Conservation (phyloP, 352 stramenopile species). For the Globisporangium echinulatum region DNA sequence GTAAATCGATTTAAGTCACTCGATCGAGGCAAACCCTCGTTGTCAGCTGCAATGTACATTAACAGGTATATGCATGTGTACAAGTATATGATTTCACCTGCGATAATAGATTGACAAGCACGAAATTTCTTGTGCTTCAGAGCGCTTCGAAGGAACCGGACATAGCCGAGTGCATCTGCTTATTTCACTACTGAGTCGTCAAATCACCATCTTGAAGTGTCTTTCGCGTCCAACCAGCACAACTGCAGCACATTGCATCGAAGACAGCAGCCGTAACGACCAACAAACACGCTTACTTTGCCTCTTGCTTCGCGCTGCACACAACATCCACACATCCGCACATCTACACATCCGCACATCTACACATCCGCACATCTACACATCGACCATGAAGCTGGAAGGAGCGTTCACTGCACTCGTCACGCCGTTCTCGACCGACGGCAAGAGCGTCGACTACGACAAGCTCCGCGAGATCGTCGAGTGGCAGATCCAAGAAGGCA, state of each 20-base stretch:
- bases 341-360: not conserved
- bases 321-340: not conserved
- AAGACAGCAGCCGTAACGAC: conserved; percentile 10
- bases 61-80: too few relatives aligned
- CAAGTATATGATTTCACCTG: too few relatives aligned
- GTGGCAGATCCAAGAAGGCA: conserved; percentile 91
- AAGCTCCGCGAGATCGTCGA: conserved; percentile 89
- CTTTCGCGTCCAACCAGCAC: conserved; percentile 1
- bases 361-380: not conserved
- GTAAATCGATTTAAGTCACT: too few relatives aligned
- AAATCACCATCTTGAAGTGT: conserved; percentile 17
- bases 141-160: not conserved
- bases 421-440: conserved; percentile 93
- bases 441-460: conserved; percentile 89
- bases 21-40: too few relatives aligned
- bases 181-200: too few relatives aligned
- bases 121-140: not conserved
- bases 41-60: too few relatives aligned
- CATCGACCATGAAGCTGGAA: conserved; percentile 27
- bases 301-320: conserved; percentile 8
- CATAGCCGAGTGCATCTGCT: too few relatives aligned
- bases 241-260: too few relatives aligned
- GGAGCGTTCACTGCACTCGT: conserved; percentile 92
- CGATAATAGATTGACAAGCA: too few relatives aligned
- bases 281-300: conserved; percentile 5